These are phyloP conservation scores for Termitomyces sp. DNA, from an alignment of 768 basidiomycete genomes.

Conservation along the genomic window DNA sequence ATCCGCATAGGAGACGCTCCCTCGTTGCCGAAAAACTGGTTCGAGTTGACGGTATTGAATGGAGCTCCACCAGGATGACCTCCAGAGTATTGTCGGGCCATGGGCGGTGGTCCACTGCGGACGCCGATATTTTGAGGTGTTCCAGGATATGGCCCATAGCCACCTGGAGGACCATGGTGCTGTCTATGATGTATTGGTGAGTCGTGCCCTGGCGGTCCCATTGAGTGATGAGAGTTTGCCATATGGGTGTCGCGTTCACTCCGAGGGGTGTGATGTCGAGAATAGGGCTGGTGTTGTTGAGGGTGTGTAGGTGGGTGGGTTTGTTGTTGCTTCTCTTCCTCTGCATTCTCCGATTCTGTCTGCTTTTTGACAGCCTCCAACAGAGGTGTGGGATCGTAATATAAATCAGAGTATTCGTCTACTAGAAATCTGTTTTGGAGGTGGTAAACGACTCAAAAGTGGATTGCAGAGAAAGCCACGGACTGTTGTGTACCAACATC, in stretches of 20 bases:
- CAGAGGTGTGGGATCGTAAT: constrained; percentile 67
- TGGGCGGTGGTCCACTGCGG: constrained; percentile 24
- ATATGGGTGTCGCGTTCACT: constrained; percentile 28
- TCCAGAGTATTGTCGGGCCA: constrained; percentile 24
- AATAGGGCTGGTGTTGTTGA: constrained; percentile 25
- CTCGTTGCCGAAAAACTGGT: constrained; percentile 29
- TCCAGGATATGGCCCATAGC: constrained; percentile 28
- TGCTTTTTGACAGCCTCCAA: constrained; percentile 48
- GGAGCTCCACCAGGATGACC: constrained; percentile 24
- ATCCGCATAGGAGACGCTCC: constrained; percentile 32
- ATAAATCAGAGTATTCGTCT: constrained; percentile 67
- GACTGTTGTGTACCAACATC: constrained; percentile 85
- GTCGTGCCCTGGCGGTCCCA: constrained; percentile 22
- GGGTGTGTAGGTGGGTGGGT: constrained; percentile 22
- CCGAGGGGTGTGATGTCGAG: constrained; percentile 28
- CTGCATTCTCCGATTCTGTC: constrained; percentile 38
- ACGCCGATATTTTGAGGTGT: constrained; percentile 27
- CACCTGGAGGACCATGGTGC: constrained; percentile 20
- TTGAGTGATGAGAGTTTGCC: constrained; percentile 22
- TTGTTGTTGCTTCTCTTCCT: constrained; percentile 30
- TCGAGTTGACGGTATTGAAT: constrained; percentile 27
- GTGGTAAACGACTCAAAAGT: background rate
- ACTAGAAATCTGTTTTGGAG: constrained; percentile 59
- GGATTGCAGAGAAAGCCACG: constrained; percentile 23
- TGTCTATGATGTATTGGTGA: constrained; percentile 25